Evolutionary conservation across 305 asterid genomes (phyloP), one percentile per base, ranked within the genome.

Genomic region (Fraxinus ornus): DNA sequence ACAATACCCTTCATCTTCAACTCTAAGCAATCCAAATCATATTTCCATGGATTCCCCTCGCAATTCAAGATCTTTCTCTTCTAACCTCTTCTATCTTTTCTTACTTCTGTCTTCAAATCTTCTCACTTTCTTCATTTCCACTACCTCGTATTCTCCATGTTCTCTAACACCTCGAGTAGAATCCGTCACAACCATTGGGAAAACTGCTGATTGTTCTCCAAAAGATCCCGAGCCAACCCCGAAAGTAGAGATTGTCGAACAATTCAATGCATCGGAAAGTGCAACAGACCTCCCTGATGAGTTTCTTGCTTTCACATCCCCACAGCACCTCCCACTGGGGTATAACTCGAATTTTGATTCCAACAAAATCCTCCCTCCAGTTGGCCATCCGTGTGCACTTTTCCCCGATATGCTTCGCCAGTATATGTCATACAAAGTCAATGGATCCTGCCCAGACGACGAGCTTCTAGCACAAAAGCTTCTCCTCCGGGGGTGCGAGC

Each of bases 381-480:
- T 89, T 0, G 94, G 95, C 33, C 81, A 81, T 82, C 83, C 94
- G 0, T 92, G 97, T 88, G 85, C 89, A 1, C 79, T 41, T 75
- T 89, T 90, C 74, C 83, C 78, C 0, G 79, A 70, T 62, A 89
- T 89, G 49, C 94, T 91, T 86, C 86, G 80, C 79, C 85, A 74
- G 21, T 93, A 84, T 89, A 90, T 91, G 96, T 73, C 91, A 0
- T 91, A 91, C 84, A 28, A 80, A 79, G 89, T 90, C 82, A 89
- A 90, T 85, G 93, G 91, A 0, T 86, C 92, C 3, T 91, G 97
- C 88, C 97, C 95, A 4, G 93, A 89, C 75, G 97, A 93, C 83
- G 93, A 90, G 86, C 85, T 88, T 33, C 86, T 89, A 3, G 89
- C 88, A 32, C 96, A 93, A 78, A 91, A 88, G 60, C 94, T 93